Base-by-base conservation (phyloP, 1,284 basidiomycete species). In the Pseudomicrostroma phylloplanum region DNA sequence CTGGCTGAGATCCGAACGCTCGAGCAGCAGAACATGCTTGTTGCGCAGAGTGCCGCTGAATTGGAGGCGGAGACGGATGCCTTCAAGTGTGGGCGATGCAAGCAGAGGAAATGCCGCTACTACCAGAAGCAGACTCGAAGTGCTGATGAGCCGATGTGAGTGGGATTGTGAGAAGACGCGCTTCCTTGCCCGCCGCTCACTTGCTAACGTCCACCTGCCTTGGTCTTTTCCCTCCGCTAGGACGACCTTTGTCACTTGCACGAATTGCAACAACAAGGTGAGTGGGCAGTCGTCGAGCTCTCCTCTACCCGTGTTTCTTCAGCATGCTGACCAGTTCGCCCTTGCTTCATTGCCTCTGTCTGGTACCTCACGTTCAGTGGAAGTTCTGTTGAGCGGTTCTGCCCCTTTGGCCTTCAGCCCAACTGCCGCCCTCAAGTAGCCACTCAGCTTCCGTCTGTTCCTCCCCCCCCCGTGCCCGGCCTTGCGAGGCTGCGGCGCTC, bases 81-180 rank as follows among this genome's bases (percentile, higher is more conserved):
- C 1, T 99, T 99, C 89, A 92, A 97, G 80, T 99, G 96, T 76
- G 84, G 86, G 19, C 86, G 90, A 72, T 99, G 94, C 86, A 76
- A 78, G 64, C 70, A 77, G 66, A 59, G 74, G 25, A 77, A 76
- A 64, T 72, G 69, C 42, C 63, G 72, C 41, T 78, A 78, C 60
- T 78, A 76, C 60, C 75, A 78, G 66, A 77, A 77, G 71, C 76
- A 66, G 57, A 78, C 76, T 11, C 59, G 76, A 21, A 76, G 73
- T 43, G 76, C 76, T 2, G 76, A 78, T 54, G 76, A 78, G 59
- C 76, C 76, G 19, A 78, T 78, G 75, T 53, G 25, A 57, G 57
- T 58, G 2, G 4, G 7, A 3, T 54, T 26, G 48, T 3, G 6
- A 30, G 17, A 4, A 30, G 42, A 26, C 17, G 19, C 11, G 36